A percentile compares a stretch with the other conserved stretches of the same genome.
phyloP scores from a whole-genome alignment of 768 basidiomycete species.

The Leucosporidium yakuticum region DNA sequence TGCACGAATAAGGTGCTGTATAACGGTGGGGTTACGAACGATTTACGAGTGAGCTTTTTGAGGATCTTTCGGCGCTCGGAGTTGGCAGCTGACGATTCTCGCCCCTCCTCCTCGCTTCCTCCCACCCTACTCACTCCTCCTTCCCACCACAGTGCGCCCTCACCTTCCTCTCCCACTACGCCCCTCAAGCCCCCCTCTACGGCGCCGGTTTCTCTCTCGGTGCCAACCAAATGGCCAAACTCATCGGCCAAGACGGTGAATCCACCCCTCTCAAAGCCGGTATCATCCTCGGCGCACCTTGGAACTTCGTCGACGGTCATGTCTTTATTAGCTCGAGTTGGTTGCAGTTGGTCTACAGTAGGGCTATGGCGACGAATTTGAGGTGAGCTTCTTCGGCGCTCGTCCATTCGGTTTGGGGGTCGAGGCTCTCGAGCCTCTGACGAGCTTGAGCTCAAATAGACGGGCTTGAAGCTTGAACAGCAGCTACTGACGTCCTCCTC shows the following conservation, averaged over 20 bases:
- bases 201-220: slow-evolving; percentile 92
- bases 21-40: too few species aligned
- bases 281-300: neutral
- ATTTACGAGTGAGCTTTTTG: slow-evolving; percentile 48
- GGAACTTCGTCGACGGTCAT: slow-evolving; percentile 23
- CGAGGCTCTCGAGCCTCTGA: neutral
- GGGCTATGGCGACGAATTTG: slow-evolving; percentile 71
- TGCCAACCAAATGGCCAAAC: slow-evolving; percentile 81
- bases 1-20: slow-evolving; percentile 62
- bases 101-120: too few species aligned
- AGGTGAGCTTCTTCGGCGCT: slow-evolving; percentile 52
- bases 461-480: too few species aligned
- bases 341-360: slow-evolving; percentile 64
- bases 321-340: slow-evolving; percentile 41
- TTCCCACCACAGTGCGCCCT: slow-evolving; percentile 53
- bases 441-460: too few species aligned
- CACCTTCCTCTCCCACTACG: slow-evolving; percentile 63
- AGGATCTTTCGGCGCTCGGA: too few species aligned
- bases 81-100: too few species aligned
- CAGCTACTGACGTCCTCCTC: too few species aligned
- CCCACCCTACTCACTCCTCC: too few species aligned
- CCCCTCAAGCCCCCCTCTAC: slow-evolving; percentile 72
- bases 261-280: slow-evolving; percentile 11
- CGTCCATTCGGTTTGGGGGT: too few species aligned
- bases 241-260: slow-evolving; percentile 50